Evolutionary conservation across 1,139 yeast species (phyloP).

Genomic region (Debaryomyces udenii): DNA sequence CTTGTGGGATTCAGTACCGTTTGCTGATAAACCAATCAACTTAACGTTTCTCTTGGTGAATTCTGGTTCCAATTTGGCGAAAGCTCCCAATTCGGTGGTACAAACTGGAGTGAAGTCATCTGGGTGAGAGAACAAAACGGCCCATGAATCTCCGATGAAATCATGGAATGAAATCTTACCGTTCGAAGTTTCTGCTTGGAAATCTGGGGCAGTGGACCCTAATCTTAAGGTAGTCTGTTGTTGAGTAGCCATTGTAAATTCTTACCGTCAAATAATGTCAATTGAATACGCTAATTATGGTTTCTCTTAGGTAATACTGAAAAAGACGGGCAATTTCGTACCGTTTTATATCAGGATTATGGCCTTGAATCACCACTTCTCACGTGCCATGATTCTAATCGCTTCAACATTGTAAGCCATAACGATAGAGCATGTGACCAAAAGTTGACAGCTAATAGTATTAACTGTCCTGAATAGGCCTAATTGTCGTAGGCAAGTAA

Average conservation of each 20-base stretch:
- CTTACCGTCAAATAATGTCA: background rate
- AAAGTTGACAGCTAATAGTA: no score
- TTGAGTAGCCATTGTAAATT: constrained; percentile 13
- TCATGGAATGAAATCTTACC: constrained; percentile 80
- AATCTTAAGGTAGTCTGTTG: constrained; percentile 34
- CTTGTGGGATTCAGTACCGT: constrained; percentile 68
- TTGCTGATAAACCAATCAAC: constrained; percentile 79
- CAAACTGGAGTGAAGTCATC: constrained; percentile 90
- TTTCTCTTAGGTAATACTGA: background rate
- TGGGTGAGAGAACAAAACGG: constrained; percentile 81
- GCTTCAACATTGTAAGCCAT: background rate
- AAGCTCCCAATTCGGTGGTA: constrained; percentile 88
- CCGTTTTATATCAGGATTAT: constrained; percentile 5
- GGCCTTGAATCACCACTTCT: constrained; percentile 16
- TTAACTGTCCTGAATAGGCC: no score
- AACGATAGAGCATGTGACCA: constrained; percentile 9
- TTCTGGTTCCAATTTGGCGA: constrained; percentile 81
- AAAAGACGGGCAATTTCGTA: background rate
- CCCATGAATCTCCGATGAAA: constrained; percentile 76
- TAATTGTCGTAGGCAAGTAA: background rate
- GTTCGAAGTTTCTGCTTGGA: constrained; percentile 69
- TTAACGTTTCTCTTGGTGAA: constrained; percentile 76
- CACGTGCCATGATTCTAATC: constrained; percentile 19
- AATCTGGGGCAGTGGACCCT: constrained; percentile 81
- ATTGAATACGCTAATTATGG: constrained; percentile 1